phyloP scores from a whole-genome alignment of 164 flowering plant genomes.

The Sedum album region DNA sequence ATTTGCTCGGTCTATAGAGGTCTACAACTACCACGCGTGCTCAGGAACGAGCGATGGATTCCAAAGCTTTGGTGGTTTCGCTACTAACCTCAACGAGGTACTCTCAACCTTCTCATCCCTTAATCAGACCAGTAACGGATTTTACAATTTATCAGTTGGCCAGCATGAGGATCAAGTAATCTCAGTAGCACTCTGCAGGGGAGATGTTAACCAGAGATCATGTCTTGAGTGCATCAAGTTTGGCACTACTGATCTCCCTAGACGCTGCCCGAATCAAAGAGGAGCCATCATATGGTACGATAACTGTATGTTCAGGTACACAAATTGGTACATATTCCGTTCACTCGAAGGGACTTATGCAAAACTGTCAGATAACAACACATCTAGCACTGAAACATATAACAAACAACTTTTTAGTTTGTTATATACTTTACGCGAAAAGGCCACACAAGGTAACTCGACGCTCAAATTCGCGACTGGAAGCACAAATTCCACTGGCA shows the following conservation, averaged over 20 bases:
- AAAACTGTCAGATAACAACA: too few species aligned
- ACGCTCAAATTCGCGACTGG: neutral
- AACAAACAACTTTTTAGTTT: neutral
- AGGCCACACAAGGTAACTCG: neutral
- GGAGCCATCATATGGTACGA: neutral
- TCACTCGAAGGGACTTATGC: neutral
- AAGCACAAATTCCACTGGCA: neutral
- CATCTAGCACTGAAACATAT: too few species aligned
- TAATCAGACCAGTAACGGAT: neutral
- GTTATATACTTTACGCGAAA: neutral
- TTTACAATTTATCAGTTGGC: neutral
- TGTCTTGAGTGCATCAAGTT: conserved; percentile 1
- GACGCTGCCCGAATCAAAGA: neutral
- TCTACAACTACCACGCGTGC: neutral
- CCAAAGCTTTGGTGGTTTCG: neutral
- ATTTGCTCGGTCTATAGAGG: too few species aligned
- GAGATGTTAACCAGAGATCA: neutral
- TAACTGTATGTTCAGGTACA: too few species aligned
- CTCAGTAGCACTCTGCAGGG: neutral
- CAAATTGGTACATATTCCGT: too few species aligned
- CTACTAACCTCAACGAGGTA: neutral
- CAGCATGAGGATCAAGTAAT: neutral
- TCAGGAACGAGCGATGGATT: neutral
- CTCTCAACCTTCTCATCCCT: neutral
- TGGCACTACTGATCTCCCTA: neutral